phyloP scores from a whole-genome alignment of 768 basidiomycete species.

The Cystofilobasidium macerans region DNA sequence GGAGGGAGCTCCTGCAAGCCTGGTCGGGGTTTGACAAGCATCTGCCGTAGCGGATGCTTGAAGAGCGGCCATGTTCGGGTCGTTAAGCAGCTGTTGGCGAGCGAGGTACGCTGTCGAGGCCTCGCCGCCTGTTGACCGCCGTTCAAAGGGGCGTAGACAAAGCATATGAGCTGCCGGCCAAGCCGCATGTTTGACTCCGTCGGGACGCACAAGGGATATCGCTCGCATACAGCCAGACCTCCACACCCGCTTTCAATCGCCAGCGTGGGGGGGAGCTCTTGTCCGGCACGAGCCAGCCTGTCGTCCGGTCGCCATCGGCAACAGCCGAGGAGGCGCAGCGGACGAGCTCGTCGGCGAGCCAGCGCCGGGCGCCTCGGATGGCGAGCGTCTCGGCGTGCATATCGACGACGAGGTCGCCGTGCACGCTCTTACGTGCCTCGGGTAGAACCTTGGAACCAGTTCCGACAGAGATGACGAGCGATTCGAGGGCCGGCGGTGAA shows the following conservation, averaged over 20 bases:
- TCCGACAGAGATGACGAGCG: not conserved
- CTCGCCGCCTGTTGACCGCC: not conserved
- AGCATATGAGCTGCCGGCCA: not conserved
- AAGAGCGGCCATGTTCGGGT: not conserved
- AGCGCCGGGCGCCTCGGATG: not conserved
- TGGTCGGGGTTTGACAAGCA: not conserved
- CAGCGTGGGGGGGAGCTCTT: not conserved
- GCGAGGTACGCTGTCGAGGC: conserved; percentile 1
- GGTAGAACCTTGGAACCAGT: conserved; percentile 1
- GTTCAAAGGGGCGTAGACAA: not conserved
- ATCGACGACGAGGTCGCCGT: not conserved
- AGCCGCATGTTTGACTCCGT: not conserved
- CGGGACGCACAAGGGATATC: not conserved
- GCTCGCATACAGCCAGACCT: conserved; percentile 5
- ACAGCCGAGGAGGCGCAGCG: not conserved
- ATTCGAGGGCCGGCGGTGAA: not conserved
- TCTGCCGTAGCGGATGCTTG: not conserved
- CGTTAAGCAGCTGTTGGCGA: not conserved
- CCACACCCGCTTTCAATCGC: not conserved
- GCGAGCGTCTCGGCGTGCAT: not conserved
- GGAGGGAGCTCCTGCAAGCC: not conserved
- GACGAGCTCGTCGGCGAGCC: not conserved
- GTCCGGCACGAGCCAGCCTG: not conserved
- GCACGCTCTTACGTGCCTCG: not conserved
- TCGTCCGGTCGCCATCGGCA: not conserved